phyloP scores from a whole-genome alignment of 495 filamentous ascomycete genomes.

The Sabuloglossum arenarium region DNA sequence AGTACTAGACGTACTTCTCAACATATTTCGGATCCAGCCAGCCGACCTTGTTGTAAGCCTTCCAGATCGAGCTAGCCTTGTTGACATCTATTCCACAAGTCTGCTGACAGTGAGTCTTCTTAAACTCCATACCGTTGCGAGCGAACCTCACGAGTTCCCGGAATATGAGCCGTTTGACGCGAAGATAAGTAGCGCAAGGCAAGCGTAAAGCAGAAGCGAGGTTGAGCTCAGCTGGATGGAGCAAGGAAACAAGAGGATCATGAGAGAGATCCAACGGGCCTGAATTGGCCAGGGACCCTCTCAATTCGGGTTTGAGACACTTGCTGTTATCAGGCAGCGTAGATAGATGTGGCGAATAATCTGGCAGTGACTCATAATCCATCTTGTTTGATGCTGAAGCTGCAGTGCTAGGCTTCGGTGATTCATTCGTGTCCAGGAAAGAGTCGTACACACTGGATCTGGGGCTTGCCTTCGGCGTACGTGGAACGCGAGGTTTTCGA shows the following conservation, averaged over 20 bases:
- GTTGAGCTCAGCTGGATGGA: slow-evolving; percentile 59
- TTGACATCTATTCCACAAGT: slow-evolving; percentile 98
- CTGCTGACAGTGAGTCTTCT: slow-evolving; percentile 95
- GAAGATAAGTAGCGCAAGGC: slow-evolving; percentile 77
- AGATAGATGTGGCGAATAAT: slow-evolving; percentile 54
- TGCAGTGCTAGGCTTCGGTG: slow-evolving; percentile 21
- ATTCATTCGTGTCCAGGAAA: slow-evolving; percentile 19
- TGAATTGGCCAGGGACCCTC: slow-evolving; percentile 23
- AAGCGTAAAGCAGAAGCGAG: slow-evolving; percentile 68
- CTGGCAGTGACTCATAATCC: slow-evolving; percentile 57
- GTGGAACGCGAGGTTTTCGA: neutral
- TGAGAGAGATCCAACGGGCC: slow-evolving; percentile 55
- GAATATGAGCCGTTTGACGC: slow-evolving; percentile 90
- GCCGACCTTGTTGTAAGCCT: slow-evolving; percentile 72
- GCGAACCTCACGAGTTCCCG: slow-evolving; percentile 48
- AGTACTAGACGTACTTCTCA: slow-evolving; percentile 22
- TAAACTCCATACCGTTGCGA: slow-evolving; percentile 60
- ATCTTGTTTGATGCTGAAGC: slow-evolving; percentile 60
- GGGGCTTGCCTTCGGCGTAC: neutral
- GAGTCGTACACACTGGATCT: slow-evolving; percentile 20
- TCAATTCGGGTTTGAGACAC: slow-evolving; percentile 77
- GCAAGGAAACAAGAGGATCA: slow-evolving; percentile 55
- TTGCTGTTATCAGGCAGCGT: slow-evolving; percentile 32
- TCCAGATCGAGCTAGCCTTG: slow-evolving; percentile 92
- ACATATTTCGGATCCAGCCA: slow-evolving; percentile 59